Conservation (phyloP, 495 filamentous ascomycete genomes). For the Staphylotrichum longicolle region DNA sequence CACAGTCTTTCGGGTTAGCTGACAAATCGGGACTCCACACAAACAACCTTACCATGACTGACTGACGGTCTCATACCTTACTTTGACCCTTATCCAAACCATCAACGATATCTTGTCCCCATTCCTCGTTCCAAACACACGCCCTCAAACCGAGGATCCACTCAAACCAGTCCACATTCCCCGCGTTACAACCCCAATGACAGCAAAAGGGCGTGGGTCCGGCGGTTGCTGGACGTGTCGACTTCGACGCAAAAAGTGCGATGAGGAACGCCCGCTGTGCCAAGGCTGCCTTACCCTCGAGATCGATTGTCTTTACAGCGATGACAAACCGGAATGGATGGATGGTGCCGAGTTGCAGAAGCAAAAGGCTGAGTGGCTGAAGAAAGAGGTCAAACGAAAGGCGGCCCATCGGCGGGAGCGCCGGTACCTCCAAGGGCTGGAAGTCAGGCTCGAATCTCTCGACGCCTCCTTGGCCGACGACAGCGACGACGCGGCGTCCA, state of each 20-base stretch:
- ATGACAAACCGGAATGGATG: slow-evolving; percentile 58
- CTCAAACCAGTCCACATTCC: too few relatives aligned
- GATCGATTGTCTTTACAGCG: slow-evolving; percentile 49
- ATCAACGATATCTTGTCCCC: too few relatives aligned
- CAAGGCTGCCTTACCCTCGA: slow-evolving; percentile 44
- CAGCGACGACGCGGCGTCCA: slow-evolving; percentile 10
- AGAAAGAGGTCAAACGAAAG: slow-evolving; percentile 50
- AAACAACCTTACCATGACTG: too few relatives aligned
- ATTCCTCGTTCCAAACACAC: too few relatives aligned
- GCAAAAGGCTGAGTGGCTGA: slow-evolving; percentile 50
- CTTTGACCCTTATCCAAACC: too few relatives aligned
- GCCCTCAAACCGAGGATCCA: too few relatives aligned
- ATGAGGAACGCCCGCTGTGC: slow-evolving; percentile 49
- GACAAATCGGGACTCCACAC: too few relatives aligned
- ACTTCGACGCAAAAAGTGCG: slow-evolving; percentile 56
- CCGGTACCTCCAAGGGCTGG: slow-evolving; percentile 33
- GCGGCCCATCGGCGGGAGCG: slow-evolving; percentile 42
- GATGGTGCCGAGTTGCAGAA: slow-evolving; percentile 50
- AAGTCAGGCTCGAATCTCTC: slow-evolving; percentile 42
- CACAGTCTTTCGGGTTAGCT: too few relatives aligned
- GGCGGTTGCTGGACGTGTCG: slow-evolving; percentile 60
- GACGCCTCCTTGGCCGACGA: slow-evolving; percentile 24
- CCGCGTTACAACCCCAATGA: slow-evolving; percentile 12
- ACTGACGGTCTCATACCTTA: too few relatives aligned
- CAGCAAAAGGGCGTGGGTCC: slow-evolving; percentile 36